These are phyloP conservation scores for Parasitella parasitica DNA, from an alignment of 371 early-diverging fungal genomes.

Conservation along the genomic window DNA sequence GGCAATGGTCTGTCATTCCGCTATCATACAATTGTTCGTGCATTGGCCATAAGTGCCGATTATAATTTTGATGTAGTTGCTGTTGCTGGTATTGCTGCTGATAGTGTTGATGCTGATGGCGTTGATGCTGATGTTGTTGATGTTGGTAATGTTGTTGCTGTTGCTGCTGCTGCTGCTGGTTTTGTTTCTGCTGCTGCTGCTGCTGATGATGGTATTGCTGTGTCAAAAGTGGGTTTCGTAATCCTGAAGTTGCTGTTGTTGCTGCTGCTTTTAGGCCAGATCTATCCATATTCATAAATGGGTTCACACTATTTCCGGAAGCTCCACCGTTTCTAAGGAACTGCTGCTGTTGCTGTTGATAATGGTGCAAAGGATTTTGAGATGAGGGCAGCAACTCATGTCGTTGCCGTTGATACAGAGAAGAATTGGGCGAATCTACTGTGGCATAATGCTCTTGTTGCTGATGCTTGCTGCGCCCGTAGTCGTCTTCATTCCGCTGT, in stretches of 20 bases:
- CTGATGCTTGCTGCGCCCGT: neutral
- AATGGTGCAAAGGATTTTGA: neutral
- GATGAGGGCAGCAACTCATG: slow-evolving; percentile 3
- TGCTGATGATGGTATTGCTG: neutral
- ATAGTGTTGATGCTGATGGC: neutral
- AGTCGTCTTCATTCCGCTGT: neutral
- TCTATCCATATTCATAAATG: neutral
- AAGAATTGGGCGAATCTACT: neutral
- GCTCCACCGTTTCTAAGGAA: neutral
- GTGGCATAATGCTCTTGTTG: neutral
- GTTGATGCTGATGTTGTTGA: neutral
- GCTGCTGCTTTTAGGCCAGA: neutral
- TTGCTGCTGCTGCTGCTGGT: neutral
- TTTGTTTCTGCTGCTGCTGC: neutral
- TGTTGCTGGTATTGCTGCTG: neutral
- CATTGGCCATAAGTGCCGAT: neutral
- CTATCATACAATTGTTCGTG: neutral
- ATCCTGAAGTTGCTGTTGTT: neutral
- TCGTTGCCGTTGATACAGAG: neutral
- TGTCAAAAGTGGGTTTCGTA: neutral
- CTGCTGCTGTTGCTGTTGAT: neutral
- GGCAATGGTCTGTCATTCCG: neutral
- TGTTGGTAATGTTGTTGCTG: slow-evolving; percentile 1
- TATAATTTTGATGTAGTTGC: neutral
- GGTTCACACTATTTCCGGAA: neutral